A percentile compares a stretch with the other conserved stretches of the same genome.
Conservation (phyloP, 148 eudicot genomes). For the Camellia granthamiana region DNA sequence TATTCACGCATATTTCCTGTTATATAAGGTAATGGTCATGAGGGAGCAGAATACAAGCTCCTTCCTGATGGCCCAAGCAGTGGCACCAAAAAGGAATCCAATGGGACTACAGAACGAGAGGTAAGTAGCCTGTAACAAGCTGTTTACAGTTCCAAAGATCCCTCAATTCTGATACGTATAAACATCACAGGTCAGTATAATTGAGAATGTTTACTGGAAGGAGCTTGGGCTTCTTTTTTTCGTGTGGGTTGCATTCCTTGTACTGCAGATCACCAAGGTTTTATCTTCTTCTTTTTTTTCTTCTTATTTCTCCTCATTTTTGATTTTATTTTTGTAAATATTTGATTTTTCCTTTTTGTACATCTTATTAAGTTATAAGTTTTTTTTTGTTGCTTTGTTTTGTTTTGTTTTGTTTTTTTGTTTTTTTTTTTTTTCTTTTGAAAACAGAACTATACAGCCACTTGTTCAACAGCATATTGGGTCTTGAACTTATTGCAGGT, state of each 20-base stretch:
- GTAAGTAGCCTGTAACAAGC: constrained; percentile 27
- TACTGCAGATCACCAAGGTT: constrained; percentile 72
- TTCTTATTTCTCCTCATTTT: background rate
- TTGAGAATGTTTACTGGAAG: constrained; percentile 81
- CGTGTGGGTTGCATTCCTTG: constrained; percentile 81
- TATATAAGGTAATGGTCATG: constrained; percentile 44
- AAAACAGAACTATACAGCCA: constrained; percentile 54
- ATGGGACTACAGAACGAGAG: constrained; percentile 29
- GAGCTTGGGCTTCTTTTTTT: constrained; percentile 71
- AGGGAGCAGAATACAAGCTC: constrained; percentile 63
- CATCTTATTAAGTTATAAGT: background rate
- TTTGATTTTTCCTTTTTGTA: background rate
- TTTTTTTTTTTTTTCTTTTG: background rate
- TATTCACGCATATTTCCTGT: constrained; percentile 6
- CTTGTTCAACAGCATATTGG: constrained; percentile 73
- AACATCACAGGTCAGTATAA: constrained; percentile 46
- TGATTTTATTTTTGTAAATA: background rate
- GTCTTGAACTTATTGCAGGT: constrained; percentile 79
- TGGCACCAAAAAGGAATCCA: constrained; percentile 17
- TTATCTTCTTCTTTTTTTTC: background rate
- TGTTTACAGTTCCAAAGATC: background rate
- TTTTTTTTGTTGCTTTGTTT: no score
- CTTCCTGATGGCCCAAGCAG: constrained; percentile 72
- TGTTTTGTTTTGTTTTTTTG: background rate
- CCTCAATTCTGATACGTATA: constrained; percentile 11